phyloP scores from a whole-genome alignment of 2,329 filamentous ascomycete species.

The Remersonia thermophila region DNA sequence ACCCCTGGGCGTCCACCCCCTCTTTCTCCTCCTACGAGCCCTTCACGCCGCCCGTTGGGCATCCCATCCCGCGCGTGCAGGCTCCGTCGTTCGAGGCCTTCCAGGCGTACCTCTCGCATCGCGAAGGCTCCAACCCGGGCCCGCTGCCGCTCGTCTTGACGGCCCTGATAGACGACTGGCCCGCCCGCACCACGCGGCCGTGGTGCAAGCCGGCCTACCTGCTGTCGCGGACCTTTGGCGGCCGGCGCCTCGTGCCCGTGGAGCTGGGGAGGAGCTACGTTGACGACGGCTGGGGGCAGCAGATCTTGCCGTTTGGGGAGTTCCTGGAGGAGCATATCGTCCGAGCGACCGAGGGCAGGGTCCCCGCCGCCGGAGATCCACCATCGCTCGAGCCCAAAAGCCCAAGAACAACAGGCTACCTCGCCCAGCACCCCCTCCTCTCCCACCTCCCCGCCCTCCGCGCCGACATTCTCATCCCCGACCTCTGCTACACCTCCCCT shows the following conservation, averaged over 20 bases:
- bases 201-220: conserved; percentile 72
- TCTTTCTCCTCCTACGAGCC: conserved; percentile 25
- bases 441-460: conserved; percentile 65
- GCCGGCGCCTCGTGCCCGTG: conserved; percentile 69
- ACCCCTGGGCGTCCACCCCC: conserved; percentile 8
- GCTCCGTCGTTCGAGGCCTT: conserved; percentile 46
- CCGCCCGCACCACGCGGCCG: conserved; percentile 51
- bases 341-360: neutral
- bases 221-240: conserved; percentile 58
- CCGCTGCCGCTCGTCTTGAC: conserved; percentile 58
- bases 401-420: conserved; percentile 53
- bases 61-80: conserved; percentile 29
- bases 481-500: conserved; percentile 68
- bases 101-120: conserved; percentile 41
- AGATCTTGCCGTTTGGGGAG: conserved; percentile 59
- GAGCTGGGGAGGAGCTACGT: conserved; percentile 83
- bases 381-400: neutral
- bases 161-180: conserved; percentile 57
- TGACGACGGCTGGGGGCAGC: conserved; percentile 72
- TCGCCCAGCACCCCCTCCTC: conserved; percentile 86
- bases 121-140: conserved; percentile 26
- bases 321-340: conserved; percentile 55
- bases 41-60: conserved; percentile 30
- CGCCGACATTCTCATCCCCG: conserved; percentile 66
- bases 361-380: neutral